A percentile compares a stretch with the other conserved stretches of the same genome.
Conservation (phyloP, 306 rosid species). For the Begonia fuchsioides region DNA sequence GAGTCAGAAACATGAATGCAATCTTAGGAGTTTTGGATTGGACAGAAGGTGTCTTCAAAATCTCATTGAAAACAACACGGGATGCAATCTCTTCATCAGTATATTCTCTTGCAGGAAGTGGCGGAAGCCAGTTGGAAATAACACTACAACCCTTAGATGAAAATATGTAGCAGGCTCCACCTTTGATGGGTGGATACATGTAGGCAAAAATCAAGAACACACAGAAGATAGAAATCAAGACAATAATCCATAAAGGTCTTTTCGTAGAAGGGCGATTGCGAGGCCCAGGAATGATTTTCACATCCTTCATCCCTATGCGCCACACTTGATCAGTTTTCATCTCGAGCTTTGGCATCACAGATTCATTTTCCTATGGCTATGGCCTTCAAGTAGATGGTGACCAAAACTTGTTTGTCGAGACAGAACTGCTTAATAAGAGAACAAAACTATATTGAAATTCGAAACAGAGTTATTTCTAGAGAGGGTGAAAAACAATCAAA, state of each 20-base stretch:
- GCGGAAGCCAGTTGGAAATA: conserved; percentile 77
- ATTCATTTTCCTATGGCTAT: conserved; percentile 19
- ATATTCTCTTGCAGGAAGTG: conserved; percentile 56
- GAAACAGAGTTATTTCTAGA: not conserved
- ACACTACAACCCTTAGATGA: conserved; percentile 70
- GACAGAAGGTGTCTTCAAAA: conserved; percentile 37
- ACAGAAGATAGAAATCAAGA: conserved; percentile 69
- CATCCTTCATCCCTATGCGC: conserved; percentile 62
- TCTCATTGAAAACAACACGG: conserved; percentile 56
- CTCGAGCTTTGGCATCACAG: conserved; percentile 26
- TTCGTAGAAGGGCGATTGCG: conserved; percentile 74
- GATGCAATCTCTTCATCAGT: conserved; percentile 81
- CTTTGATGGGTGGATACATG: conserved; percentile 60
- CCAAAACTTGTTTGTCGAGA: not conserved
- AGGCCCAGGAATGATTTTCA: conserved; percentile 62
- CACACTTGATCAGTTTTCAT: conserved; percentile 73
- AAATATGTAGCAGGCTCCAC: conserved; percentile 64
- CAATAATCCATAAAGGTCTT: conserved; percentile 84
- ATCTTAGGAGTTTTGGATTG: conserved; percentile 44
- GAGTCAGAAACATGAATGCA: conserved; percentile 92
- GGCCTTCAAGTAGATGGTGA: conserved; percentile 3
- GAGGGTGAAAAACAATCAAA: not conserved
- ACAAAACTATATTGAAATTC: not conserved
- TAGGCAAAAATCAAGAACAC: conserved; percentile 67
- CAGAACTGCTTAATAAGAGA: not conserved